Percentiles rank a stretch among this genome's conserved stretches.
Conservation (phyloP, 805 yeast genomes). For the Ogataea henricii region DNA sequence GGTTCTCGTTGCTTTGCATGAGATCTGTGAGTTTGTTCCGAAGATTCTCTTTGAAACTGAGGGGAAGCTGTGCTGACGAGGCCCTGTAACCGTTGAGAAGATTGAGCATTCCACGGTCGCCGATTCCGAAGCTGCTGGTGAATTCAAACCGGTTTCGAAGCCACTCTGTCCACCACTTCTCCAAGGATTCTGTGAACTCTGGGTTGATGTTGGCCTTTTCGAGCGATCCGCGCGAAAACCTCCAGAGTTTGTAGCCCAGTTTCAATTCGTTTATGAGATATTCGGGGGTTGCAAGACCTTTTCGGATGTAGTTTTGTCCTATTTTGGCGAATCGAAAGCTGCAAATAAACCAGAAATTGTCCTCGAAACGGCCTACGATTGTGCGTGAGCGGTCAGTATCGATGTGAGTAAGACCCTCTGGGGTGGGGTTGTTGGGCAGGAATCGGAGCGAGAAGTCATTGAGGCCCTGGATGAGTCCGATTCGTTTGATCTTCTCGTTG, state of each 20-base stretch:
- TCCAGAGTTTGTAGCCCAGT: conserved; percentile 37
- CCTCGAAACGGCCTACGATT: conserved; percentile 33
- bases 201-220: conserved; percentile 7
- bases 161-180: conserved; percentile 43
- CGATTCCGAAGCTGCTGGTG: conserved; percentile 26
- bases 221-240: conserved; percentile 36
- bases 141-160: conserved; percentile 31
- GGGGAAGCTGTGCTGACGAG: conserved; percentile 33
- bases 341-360: conserved; percentile 37
- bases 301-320: conserved; percentile 18
- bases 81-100: conserved; percentile 30
- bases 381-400: conserved; percentile 38
- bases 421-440: neutral
- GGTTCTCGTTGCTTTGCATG: conserved; percentile 6
- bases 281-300: conserved; percentile 37
- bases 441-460: conserved; percentile 30
- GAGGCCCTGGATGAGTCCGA: conserved; percentile 34
- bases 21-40: conserved; percentile 21
- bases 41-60: conserved; percentile 34
- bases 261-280: conserved; percentile 32
- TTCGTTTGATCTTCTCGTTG: conserved; percentile 24
- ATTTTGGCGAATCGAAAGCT: conserved; percentile 26
- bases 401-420: conserved; percentile 19
- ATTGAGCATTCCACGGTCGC: conserved; percentile 38
- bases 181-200: conserved; percentile 17